Evolutionary conservation across 352 stramenopile species (phyloP), one percentile per base, ranked within the genome.

Genomic region (Pythium dissimile): DNA sequence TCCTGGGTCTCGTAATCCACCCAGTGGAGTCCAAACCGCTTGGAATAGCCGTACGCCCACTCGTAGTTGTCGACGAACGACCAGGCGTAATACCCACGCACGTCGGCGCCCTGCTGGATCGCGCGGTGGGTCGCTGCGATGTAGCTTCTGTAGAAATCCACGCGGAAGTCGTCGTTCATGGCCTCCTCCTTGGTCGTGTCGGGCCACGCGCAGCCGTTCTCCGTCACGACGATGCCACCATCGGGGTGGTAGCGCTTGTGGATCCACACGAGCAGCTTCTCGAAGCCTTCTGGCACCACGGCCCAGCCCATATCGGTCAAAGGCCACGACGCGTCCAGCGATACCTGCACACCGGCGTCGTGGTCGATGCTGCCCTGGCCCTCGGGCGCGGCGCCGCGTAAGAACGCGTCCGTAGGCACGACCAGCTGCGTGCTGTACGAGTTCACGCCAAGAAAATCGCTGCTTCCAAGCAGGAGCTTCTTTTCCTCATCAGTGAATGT

Each of bases 401-500:
- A 55, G 26, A 71, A 86, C 43, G 69, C 71, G 12, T 60, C 46
- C 13, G 71, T 78, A 3, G 75, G 72, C 55, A 67, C 71, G 6
- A 42, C 44, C 48, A 80, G 82, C 54, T 51, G 65, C 12, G 80
- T 80, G 27, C 79, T 83, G 69, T 98, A 98, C 67, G 97, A 88
- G 71, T 98, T 98, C 2, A 98, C 66, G 4, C 91, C 92, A 37
- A 98, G 90, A 66, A 98, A 98, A 60, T 98, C 95, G 23, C 62
- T 78, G 43, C 80, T 96, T 5, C 79, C 84, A 12, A 20, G 16
- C 42, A 98, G 56, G 28, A 89, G 42, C 26, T 73, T 71, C 52
- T 86, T 80, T 55, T 97, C 80, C 13, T 91, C 68, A 28, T 77
- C 62, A 8, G 92, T 97, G 66, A 98, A 98, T 28, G 59, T 51